Base-by-base conservation (phyloP, 2,329 filamentous ascomycete genomes). In the Ilyonectria robusta region DNA sequence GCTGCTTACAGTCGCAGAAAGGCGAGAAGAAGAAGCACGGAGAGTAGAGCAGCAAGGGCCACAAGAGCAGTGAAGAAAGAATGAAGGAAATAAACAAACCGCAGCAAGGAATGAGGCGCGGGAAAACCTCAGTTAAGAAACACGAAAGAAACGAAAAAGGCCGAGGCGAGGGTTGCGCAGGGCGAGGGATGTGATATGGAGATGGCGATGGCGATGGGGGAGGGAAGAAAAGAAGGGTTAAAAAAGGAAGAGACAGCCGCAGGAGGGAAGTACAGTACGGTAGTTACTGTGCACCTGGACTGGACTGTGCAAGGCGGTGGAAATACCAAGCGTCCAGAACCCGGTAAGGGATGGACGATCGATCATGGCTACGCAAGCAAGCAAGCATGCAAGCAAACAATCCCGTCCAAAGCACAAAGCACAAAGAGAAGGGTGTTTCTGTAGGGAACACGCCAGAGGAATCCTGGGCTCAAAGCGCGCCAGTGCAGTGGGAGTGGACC, bases 121-220 rank as follows among this genome's bases (percentile, higher is more conserved):
- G 46, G 23, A 21, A 13, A 29, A 13, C 26, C 47, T 29, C 15
- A 50, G 31, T 10, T 11, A 11, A 50, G 23, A 29, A 29, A 23
- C 15, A 23, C n/a, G 47, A 50, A 50, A 23, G 47, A 50, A 50
- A 50, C 47, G 47, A 50, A 50, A 50, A 26, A 21, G 21, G 5
- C 26, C 26, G 26, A 26, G 26, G 26, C 26, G 26, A 26, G 26
- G 26, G 26, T 26, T 26, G 26, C 26, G 6, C 26, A 26, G 26
- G 47, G 11, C 47, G 47, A 31, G 26, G 47, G 47, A 13, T 23
- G 47, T 29, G 47, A 50, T 50, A 50, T 50, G 47, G 26, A 29
- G 23, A 31, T 4, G 47, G 47, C 26, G 11, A 23, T 21, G 23
- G 47, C 26, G 11, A 23, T 21, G 23, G 47, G 23, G 29, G 47